Conservation (phyloP, 192 early-diverging fungal genomes). For the Linnemannia hyalina region DNA sequence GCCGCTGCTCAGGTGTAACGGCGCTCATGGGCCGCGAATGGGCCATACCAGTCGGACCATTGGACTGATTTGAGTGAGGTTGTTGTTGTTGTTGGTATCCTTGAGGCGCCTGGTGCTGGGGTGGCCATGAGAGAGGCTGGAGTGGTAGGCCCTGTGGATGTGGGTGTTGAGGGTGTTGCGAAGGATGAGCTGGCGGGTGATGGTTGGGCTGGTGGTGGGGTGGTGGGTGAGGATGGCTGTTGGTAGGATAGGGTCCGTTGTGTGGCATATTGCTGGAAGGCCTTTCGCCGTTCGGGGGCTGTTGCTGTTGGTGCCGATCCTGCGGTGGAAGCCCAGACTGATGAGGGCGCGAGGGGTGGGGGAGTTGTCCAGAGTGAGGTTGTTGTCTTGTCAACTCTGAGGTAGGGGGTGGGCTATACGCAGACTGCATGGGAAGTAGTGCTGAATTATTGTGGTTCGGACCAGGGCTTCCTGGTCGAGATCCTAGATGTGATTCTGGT, state of each 20-base stretch:
- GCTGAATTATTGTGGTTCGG: background rate
- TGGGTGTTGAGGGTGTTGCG: background rate
- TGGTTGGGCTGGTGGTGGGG: slow-evolving; percentile 7
- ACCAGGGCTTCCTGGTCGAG: slow-evolving; percentile 3
- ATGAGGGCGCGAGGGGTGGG: background rate
- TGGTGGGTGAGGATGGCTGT: background rate
- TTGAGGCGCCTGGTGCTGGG: slow-evolving; percentile 10
- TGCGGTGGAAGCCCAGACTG: background rate
- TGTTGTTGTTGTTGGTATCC: slow-evolving; percentile 18
- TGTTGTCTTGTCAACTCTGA: background rate
- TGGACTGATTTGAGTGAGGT: slow-evolving; percentile 7
- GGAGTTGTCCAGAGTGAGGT: background rate
- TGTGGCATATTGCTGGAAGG: background rate
- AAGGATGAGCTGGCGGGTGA: background rate
- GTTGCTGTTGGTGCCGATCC: background rate
- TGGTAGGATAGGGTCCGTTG: slow-evolving; percentile 14
- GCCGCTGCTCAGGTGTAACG: slow-evolving; percentile 11
- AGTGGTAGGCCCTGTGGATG: background rate
- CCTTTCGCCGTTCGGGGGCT: background rate
- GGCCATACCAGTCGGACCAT: background rate
- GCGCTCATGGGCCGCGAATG: background rate
- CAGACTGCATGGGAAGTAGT: background rate
- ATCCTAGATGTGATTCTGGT: slow-evolving; percentile 7
- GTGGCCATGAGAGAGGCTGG: background rate
- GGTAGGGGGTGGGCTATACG: background rate